Base-by-base conservation (phyloP, 352 stramenopile species). In the Aphanomyces astaci region DNA sequence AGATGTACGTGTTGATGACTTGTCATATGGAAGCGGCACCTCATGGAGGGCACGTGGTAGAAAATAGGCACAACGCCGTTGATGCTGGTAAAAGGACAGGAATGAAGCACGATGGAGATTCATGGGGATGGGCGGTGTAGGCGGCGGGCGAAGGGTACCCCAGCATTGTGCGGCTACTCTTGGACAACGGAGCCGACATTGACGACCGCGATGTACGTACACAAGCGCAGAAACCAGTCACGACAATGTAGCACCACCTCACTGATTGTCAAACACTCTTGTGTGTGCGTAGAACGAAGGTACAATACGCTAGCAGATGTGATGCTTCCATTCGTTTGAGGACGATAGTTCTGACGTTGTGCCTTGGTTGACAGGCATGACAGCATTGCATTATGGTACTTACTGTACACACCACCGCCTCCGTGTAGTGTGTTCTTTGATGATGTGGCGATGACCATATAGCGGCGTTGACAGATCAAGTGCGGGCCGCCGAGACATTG, bases 11-110 rank as follows among this genome's bases (percentile, higher is more conserved):
- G 11, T 15, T 33, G 39, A n/a, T 32, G 17, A 2, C 30, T 43
- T 64, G 4, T 53, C 28, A 2, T 31, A 24, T 65, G 19, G 25
- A 10, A 40, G 45, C 4, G 1, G 13, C 2, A 59, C 25, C 17
- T 63, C 33, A 22, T 15, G 22, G 22, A 43, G 33, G 45, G n/a
- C n/a, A n/a, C 36, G 36, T 43, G 28, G 3, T 60, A 89, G 81
- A 92, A 90, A 76, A 72, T 80, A 51, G 84, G 84, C 24, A 90
- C 78, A 65, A 92, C 84, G 4, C 84, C 84, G 1, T 72, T 90
- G 22, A 90, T 92, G 84, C 71, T 92, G 53, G 84, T 88, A 25
- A 64, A 73, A 57, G 10, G 25, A 2, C 13, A 24, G 2, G n/a
- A 3, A 63, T 3, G 39, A 24, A 28, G 33, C 31, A 7, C 54